These are phyloP conservation scores for Bruguiera hainesii DNA, from an alignment of 441 rosid genomes.

Conservation along the genomic window DNA sequence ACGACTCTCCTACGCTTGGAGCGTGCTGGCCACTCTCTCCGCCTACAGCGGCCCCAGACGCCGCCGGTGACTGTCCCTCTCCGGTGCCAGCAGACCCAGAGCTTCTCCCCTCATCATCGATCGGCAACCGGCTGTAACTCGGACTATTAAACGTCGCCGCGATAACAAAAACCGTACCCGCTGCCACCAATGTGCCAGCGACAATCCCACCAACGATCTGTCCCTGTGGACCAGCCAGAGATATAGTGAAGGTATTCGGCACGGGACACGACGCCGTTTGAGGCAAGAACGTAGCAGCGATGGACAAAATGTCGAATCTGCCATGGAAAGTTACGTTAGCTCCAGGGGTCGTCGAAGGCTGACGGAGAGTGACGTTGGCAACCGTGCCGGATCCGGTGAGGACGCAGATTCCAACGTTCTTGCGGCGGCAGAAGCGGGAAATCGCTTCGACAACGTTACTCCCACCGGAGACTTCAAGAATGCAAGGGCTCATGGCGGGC, in stretches of 20 bases:
- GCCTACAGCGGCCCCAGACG: conserved; percentile 51
- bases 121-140: conserved; percentile 49
- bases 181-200: conserved; percentile 60
- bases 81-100: conserved; percentile 42
- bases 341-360: conserved; percentile 64
- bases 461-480: conserved; percentile 71
- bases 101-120: conserved; percentile 41
- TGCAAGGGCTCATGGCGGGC: conserved; percentile 75
- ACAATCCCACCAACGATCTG: conserved; percentile 84
- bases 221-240: conserved; percentile 83
- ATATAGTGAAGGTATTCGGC: conserved; percentile 55
- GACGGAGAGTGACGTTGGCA: conserved; percentile 73
- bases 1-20: conserved; percentile 40
- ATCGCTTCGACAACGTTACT: conserved; percentile 69
- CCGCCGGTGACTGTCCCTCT: conserved; percentile 55
- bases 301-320: conserved; percentile 73
- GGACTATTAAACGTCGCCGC: conserved; percentile 73
- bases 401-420: conserved; percentile 52
- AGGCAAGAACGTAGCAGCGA: conserved; percentile 73
- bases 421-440: conserved; percentile 61
- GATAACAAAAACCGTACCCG: conserved; percentile 59
- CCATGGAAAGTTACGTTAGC: conserved; percentile 78
- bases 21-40: conserved; percentile 36
- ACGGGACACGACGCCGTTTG: conserved; percentile 40
- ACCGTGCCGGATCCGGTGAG: conserved; percentile 78